Evolutionary conservation across 163 green algal genomes (phyloP).

Genomic region (Trebouxiophyceae sp.): DNA sequence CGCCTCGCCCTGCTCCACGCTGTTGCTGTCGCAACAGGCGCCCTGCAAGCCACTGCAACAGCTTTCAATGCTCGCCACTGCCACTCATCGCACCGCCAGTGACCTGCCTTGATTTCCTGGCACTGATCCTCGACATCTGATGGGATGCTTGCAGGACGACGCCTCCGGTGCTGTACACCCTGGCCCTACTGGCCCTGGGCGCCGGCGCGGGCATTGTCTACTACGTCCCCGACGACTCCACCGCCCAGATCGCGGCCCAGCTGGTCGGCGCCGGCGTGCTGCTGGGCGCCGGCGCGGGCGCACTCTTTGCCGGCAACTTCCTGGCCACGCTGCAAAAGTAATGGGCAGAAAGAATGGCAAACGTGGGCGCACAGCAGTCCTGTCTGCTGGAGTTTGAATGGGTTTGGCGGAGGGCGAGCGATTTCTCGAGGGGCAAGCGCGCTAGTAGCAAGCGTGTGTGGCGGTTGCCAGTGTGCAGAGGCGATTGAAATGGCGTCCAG

Average conservation of each 20-base stretch:
- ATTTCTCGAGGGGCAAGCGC: too few relatives aligned
- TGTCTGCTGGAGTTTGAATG: too few relatives aligned
- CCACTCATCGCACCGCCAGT: background rate
- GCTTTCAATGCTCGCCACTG: background rate
- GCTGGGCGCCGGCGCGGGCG: slow-evolving; percentile 36
- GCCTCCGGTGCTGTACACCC: slow-evolving; percentile 41
- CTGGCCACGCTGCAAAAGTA: slow-evolving; percentile 42
- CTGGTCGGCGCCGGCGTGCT: slow-evolving; percentile 27
- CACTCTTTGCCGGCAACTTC: slow-evolving; percentile 37
- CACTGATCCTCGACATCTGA: background rate
- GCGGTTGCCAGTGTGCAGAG: too few relatives aligned
- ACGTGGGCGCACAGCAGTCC: background rate
- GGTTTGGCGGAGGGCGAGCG: too few relatives aligned
- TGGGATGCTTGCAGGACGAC: slow-evolving; percentile 52
- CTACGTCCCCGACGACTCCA: slow-evolving; percentile 39
- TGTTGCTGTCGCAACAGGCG: background rate
- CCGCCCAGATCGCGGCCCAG: slow-evolving; percentile 22
- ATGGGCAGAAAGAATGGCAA: background rate
- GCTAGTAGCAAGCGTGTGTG: too few relatives aligned
- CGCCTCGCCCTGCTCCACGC: background rate
- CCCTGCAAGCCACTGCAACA: background rate
- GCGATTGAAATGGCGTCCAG: too few relatives aligned
- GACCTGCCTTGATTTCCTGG: background rate
- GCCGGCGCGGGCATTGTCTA: slow-evolving; percentile 51
- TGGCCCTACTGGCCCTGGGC: slow-evolving; percentile 32